Evolutionary conservation across 805 yeast species (phyloP).

Genomic region (Wickerhamomyces canadensis): DNA sequence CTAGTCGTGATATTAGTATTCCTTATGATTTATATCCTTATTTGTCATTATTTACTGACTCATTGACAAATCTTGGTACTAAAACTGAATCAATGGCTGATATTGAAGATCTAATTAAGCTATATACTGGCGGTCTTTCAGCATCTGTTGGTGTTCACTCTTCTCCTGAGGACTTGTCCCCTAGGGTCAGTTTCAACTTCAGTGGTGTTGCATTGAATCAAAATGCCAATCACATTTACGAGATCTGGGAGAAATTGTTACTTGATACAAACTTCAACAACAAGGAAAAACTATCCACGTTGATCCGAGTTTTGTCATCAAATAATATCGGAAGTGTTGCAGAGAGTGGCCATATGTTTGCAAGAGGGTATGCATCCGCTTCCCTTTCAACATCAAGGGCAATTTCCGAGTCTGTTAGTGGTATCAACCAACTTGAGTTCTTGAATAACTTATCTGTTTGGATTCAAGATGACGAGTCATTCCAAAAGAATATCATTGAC

Average conservation of each 20-base stretch:
- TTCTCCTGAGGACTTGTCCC: slow-evolving; percentile 44
- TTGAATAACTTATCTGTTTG: slow-evolving; percentile 52
- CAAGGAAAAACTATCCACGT: slow-evolving; percentile 61
- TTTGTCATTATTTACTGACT: slow-evolving; percentile 70
- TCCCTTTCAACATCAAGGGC: slow-evolving; percentile 54
- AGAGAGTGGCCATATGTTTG: slow-evolving; percentile 83
- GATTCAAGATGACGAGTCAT: slow-evolving; percentile 41
- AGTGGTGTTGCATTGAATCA: slow-evolving; percentile 67
- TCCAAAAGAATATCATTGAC: slow-evolving; percentile 58
- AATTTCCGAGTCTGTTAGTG: slow-evolving; percentile 59
- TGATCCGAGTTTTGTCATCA: slow-evolving; percentile 69
- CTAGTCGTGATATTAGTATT: slow-evolving; percentile 54
- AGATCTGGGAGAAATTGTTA: slow-evolving; percentile 66
- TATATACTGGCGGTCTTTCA: slow-evolving; percentile 78
- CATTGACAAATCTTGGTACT: slow-evolving; percentile 88
- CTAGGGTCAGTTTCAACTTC: slow-evolving; percentile 50
- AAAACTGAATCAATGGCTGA: slow-evolving; percentile 60
- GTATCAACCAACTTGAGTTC: slow-evolving; percentile 74
- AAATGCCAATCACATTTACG: slow-evolving; percentile 55
- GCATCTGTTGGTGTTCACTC: slow-evolving; percentile 54
- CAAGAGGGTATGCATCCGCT: slow-evolving; percentile 62
- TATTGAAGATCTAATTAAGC: slow-evolving; percentile 78
- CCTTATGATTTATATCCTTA: slow-evolving; percentile 63
- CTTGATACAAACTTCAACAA: slow-evolving; percentile 62
- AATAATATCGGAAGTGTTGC: slow-evolving; percentile 77